Evolutionary conservation across 371 early-diverging fungal species (phyloP), one percentile per base, ranked within the genome.

Genomic region (Basidiobolus meristosporus): DNA sequence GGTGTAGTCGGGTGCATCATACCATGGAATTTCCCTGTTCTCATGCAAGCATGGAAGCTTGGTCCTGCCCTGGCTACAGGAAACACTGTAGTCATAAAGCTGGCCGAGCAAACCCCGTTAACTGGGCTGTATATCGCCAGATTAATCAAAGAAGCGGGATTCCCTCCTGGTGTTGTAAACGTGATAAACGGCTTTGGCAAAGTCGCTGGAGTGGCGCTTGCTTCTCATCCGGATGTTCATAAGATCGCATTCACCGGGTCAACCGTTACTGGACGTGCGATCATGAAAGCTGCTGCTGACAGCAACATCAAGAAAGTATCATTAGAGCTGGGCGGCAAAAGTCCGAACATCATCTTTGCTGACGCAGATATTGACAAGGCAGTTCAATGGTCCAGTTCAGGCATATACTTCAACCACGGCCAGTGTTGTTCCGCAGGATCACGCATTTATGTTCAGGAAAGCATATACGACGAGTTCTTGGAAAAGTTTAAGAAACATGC

Each of bases 261-360:
- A 7, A 26, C 26, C 26, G 75, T 81, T 20, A 69, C 73, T 6
- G 76, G 80, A 3, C 85, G 85, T 7, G 64, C 64, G 20, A 68
- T 64, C 47, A 76, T 85, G 38, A 61, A 66, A 40, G 55, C 65
- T 32, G 59, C 76, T 9, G 73, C 73, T 26, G 60, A 70, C 20
- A 48, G 57, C 16, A 67, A 67, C 26, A 62, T 75, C 37, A 75
- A 78, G 42, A 72, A 80, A 73, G 68, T 72, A 12, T 78, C 77
- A 0, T 64, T 88, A 50, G 89, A 88, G 40, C 62, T 88, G 4
- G 89, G 89, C 11, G 89, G 89, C 10, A 85, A 84, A 47, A 84
- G 82, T 50, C 81, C 89, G 7, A 84, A 83, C 6, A 83, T 82
- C 50, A 82, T 89, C 3, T 63, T 79, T 10, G 53, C 62, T 7